These are phyloP conservation scores for Mycena citricolor DNA, from an alignment of 1,284 basidiomycete genomes.

Conservation along the genomic window DNA sequence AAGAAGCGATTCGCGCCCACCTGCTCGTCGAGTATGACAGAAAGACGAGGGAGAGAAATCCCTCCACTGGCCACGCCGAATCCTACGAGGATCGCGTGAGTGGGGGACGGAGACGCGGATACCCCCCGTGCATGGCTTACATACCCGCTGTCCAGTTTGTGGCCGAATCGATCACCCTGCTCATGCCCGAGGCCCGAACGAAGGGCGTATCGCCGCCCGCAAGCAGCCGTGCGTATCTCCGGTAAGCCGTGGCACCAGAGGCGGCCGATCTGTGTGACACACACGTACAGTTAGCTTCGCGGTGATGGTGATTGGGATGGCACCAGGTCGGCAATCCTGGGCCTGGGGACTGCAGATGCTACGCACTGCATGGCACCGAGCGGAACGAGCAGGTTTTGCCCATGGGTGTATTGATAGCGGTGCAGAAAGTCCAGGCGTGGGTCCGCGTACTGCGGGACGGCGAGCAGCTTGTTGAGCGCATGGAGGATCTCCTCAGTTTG, in stretches of 20 bases:
- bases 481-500: constrained; percentile 34
- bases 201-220: constrained; percentile 53
- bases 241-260: constrained; percentile 47
- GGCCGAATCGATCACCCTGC: constrained; percentile 67
- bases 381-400: constrained; percentile 58
- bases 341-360: too few species aligned
- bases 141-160: constrained; percentile 70
- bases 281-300: too few species aligned
- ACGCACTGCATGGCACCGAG: constrained; percentile 74
- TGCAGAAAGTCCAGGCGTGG: constrained; percentile 59
- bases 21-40: constrained; percentile 52
- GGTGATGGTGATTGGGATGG: too few species aligned
- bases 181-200: constrained; percentile 59
- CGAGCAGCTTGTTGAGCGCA: constrained; percentile 53
- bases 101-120: not conserved
- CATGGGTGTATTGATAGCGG: constrained; percentile 63
- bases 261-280: constrained; percentile 53
- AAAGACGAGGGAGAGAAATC: constrained; percentile 42
- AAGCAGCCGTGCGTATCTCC: constrained; percentile 54
- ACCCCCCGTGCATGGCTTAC: too few species aligned
- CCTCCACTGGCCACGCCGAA: constrained; percentile 47
- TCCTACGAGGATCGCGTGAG: constrained; percentile 36
- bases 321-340: too few species aligned
- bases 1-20: constrained; percentile 31
- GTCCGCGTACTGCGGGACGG: constrained; percentile 44